Conservation (phyloP, 2,329 filamentous ascomycete species). For the Hypocrella siamensis region DNA sequence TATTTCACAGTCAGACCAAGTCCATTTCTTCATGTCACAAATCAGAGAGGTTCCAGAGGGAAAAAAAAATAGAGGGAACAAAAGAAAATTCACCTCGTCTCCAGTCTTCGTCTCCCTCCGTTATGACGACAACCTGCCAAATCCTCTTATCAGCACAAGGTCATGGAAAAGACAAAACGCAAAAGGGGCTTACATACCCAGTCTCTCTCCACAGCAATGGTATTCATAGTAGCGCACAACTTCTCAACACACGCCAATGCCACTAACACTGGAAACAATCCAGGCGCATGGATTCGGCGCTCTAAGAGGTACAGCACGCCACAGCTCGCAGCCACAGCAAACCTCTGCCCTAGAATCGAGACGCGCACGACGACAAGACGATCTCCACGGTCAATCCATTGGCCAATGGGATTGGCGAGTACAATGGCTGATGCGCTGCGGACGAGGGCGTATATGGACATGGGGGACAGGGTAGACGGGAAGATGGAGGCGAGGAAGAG, state of each 20-base stretch:
- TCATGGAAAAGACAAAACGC: not conserved
- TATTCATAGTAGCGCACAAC: conserved; percentile 45
- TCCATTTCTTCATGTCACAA: no score
- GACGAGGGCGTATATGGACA: conserved; percentile 53
- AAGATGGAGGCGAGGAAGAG: conserved; percentile 41
- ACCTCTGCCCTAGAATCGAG: conserved; percentile 29
- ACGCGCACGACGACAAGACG: conserved; percentile 32
- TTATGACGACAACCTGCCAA: conserved; percentile 10
- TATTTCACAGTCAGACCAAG: conserved; percentile 8
- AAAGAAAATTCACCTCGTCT: conserved; percentile 1
- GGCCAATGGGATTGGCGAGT: conserved; percentile 42
- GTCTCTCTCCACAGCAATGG: conserved; percentile 54
- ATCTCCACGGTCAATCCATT: conserved; percentile 38
- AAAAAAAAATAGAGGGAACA: conserved; percentile 1
- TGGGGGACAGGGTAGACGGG: conserved; percentile 43
- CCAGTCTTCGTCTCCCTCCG: conserved; percentile 5
- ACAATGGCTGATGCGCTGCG: conserved; percentile 41
- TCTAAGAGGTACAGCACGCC: conserved; percentile 22
- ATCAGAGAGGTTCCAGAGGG: not conserved
- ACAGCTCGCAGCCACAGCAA: conserved; percentile 31
- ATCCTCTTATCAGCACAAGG: not conserved
- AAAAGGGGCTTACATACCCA: conserved; percentile 32
- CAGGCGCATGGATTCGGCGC: conserved; percentile 2
- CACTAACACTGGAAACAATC: conserved; percentile 21
- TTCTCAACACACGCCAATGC: conserved; percentile 55